Base-by-base conservation (phyloP, 164 flowering plant species). In the Vitis labrusca region DNA sequence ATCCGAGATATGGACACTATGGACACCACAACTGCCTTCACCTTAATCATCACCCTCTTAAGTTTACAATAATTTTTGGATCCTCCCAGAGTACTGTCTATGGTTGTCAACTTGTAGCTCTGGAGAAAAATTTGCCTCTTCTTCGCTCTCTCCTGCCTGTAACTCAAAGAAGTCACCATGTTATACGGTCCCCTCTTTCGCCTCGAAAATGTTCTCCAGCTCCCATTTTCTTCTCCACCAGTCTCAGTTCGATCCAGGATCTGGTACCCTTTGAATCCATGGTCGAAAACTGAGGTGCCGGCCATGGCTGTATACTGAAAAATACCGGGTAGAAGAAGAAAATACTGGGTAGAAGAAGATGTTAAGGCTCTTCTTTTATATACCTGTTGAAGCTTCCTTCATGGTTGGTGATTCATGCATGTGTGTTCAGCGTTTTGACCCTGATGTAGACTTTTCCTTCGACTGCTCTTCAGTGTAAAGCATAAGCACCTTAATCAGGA, bases 61-160 rank as follows among this genome's bases (percentile, higher is more conserved):
- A 75, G 10, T 30, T 66, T 71, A 44, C 30, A 12, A 15, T 70
- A 32, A 49, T 17, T 13, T n/a, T 10, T 52, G 14, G 74, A 30
- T 17, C 65, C 32, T 59, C 54, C 47, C 51, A 65, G 17, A 52
- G 71, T 29, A 1, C 23, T 70, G 11, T 68, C 74, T 16, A n/a
- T 5, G 1, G 82, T 48, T 14, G 72, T 59, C 14, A 86, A 67
- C 73, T 76, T 69, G 73, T 86, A 86, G 0, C 82, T 72, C 5
- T 64, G 71, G 2, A 86, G 81, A 32, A 75, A 86, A 65, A 84
- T 72, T 17, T 68, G 83, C 52, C 87, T 65, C 9, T 79, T 76
- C 68, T 72, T 78, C 0, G 86, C 87, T 23, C 83, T 30, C 14
- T 78, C 80, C 0, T 77, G 71, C 44, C 76, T 82, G 59, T 79